Evolutionary conservation across 2,329 filamentous ascomycete genomes (phyloP), one percentile per base, ranked within the genome.

Genomic region (Botrytis medusae): DNA sequence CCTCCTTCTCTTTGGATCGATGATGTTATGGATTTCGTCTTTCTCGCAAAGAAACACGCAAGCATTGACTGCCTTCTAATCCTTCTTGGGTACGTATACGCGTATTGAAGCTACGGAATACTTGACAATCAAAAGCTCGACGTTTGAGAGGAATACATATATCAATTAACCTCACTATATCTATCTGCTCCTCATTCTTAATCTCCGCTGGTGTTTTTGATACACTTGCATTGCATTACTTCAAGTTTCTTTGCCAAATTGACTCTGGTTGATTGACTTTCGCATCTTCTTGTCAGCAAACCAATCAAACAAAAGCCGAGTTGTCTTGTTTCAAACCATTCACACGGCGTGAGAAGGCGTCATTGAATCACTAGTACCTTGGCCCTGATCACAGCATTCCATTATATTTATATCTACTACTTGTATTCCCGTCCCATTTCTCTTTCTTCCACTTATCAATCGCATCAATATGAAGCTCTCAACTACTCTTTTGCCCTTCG

Each of bases 401-500:
- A 44, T 72, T 68, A 46, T 57, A 51, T 69, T 42, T 42, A 62
- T 37, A 46, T 46, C 29, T 46, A 29, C 34, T n/a, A 14, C n/a
- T 20, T 40, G 29, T 14, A 54, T 67, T 48, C 63, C 69, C 69
- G 25, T 44, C 72, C 40, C 32, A 44, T n/a, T 63, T 64, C 25
- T 54, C 60, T 60, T 46, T 46, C 65, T 51, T 32, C 42, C 61
- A 29, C 32, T 62, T 42, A 54, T 54, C 61, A 63, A 67, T 62
- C 68, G 73, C 64, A 57, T 76, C 77, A 81, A 70, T n/a, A 81
- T 81, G 80, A 81, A 78, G 79, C 73, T 81, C 37, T 63, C 86
- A 78, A 80, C 81, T 69, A 81, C 81, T 65, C 76, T 88, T 62
- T 78, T 88, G 74, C 84, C 86, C 73, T 81, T 88, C 68, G 84